A percentile compares a stretch with the other conserved stretches of the same genome.
phyloP scores from a whole-genome alignment of 306 rosid genomes.

The Alnus rubra region DNA sequence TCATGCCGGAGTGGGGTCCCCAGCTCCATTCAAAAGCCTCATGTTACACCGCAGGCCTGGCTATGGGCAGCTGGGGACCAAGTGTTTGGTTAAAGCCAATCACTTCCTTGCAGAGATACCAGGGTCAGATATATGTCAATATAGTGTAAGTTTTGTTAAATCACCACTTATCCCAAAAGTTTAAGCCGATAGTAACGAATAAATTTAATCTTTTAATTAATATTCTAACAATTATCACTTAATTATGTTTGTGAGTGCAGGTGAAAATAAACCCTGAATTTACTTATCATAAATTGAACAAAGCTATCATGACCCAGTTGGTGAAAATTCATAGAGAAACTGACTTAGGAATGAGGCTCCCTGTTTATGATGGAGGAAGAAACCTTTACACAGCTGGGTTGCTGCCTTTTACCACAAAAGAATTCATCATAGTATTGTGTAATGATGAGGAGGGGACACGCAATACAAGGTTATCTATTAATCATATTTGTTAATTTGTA shows the following conservation, averaged over 20 bases:
- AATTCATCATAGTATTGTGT: conserved; percentile 32
- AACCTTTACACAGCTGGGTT: conserved; percentile 52
- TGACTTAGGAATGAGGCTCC: conserved; percentile 41
- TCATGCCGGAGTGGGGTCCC: conserved; percentile 3
- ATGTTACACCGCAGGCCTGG: conserved; percentile 49
- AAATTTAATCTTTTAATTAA: no score
- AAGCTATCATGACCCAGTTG: conserved; percentile 45
- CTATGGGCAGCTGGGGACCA: conserved; percentile 53
- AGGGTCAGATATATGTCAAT: conserved; percentile 56
- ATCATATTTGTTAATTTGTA: conserved; percentile 1
- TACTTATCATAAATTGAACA: conserved; percentile 37
- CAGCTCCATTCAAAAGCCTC: conserved; percentile 38
- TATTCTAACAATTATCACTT: not conserved
- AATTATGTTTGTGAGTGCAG: conserved; percentile 22
- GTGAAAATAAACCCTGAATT: conserved; percentile 47
- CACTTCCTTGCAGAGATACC: conserved; percentile 59
- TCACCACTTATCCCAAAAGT: no score
- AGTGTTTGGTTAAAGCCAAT: conserved; percentile 58
- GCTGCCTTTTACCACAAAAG: conserved; percentile 48
- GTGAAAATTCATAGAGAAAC: conserved; percentile 39
- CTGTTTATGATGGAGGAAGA: conserved; percentile 50
- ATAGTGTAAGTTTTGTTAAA: conserved; percentile 39
- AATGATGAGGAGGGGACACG: conserved; percentile 32
- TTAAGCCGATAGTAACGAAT: no score
- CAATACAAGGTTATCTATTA: conserved; percentile 28